Evolutionary conservation across 2,329 filamentous ascomycete species (phyloP).

Genomic region (Claviceps paspali): DNA sequence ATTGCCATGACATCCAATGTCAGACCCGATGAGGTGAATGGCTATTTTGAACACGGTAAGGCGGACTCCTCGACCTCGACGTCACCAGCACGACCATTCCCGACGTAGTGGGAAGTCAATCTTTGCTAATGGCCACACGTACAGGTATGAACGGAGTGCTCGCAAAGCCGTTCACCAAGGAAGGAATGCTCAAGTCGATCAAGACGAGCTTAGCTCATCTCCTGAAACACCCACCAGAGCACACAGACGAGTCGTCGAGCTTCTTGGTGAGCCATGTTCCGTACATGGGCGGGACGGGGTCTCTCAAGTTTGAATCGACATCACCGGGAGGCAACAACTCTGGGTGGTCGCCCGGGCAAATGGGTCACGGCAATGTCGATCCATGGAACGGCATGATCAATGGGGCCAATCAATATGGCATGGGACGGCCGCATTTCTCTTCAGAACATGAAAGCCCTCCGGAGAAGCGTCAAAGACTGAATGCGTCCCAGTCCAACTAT

Average conservation of each 20-base stretch:
- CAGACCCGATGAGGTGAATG: constrained; percentile 85
- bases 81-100: too few relatives aligned
- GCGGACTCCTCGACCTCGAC: constrained; percentile 7
- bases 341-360: constrained; percentile 36
- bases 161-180: constrained; percentile 89
- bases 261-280: constrained; percentile 19
- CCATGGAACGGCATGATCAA: constrained; percentile 31
- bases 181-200: constrained; percentile 69
- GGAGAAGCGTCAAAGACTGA: constrained; percentile 39
- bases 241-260: constrained; percentile 23
- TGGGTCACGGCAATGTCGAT: constrained; percentile 30
- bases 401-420: constrained; percentile 23
- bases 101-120: too few relatives aligned
- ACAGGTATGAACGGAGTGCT: constrained; percentile 94
- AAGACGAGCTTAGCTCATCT: constrained; percentile 80
- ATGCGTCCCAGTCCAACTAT: constrained; percentile 26
- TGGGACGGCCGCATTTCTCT: constrained; percentile 16
- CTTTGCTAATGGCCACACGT: background rate
- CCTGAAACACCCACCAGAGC: constrained; percentile 47
- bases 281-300: constrained; percentile 19
- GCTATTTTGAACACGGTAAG: constrained; percentile 93
- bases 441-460: constrained; percentile 27
- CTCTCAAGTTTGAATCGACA: constrained; percentile 37
- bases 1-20: constrained; percentile 99
- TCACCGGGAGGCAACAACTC: constrained; percentile 30